phyloP scores from a whole-genome alignment of 176 grass and related monocot species.

The Pharus latifolius region DNA sequence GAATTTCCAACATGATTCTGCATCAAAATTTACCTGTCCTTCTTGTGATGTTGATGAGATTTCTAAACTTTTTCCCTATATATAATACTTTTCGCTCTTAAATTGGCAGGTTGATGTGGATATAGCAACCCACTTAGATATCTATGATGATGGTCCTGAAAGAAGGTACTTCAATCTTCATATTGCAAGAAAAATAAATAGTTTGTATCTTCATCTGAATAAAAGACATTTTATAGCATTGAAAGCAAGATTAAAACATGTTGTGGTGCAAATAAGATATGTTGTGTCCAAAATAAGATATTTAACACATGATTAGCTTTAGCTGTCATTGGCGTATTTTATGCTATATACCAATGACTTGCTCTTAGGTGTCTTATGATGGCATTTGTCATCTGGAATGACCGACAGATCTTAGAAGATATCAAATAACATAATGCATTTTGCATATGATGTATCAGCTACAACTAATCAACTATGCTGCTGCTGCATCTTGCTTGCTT shows the following conservation, averaged over 20 bases:
- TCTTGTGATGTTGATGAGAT: neutral
- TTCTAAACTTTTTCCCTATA: neutral
- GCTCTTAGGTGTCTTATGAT: too few species aligned
- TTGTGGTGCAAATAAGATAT: neutral
- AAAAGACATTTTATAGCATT: neutral
- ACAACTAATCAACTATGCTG: too few species aligned
- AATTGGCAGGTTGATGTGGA: constrained; percentile 80
- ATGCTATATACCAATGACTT: too few species aligned
- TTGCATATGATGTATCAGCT: neutral
- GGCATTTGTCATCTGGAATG: neutral
- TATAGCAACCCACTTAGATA: constrained; percentile 90
- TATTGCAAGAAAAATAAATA: neutral
- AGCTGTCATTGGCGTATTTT: neutral
- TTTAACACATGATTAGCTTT: neutral
- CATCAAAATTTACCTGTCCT: neutral
- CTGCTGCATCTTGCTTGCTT: neutral
- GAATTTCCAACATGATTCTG: neutral
- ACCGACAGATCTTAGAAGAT: neutral
- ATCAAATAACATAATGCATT: constrained; percentile 11
- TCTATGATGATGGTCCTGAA: constrained; percentile 78
- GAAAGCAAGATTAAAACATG: neutral
- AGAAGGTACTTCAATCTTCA: constrained; percentile 53
- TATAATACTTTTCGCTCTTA: constrained; percentile 13
- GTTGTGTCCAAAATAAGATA: neutral
- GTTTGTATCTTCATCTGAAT: neutral